Base-by-base conservation (phyloP, 148 eudicot species). In the Nyssa sinensis region DNA sequence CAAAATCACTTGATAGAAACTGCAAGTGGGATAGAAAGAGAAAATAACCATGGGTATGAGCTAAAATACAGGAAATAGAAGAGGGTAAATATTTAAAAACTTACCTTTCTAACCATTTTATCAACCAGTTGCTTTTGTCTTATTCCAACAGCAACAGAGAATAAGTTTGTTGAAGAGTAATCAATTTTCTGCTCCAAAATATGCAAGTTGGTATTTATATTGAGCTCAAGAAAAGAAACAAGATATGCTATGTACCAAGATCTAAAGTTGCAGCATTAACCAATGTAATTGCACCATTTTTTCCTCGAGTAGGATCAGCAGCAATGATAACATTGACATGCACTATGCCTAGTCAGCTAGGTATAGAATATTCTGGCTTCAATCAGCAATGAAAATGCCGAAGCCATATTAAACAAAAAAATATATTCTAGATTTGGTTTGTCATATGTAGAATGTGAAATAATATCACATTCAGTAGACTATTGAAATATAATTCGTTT, bases 71-170 rank as follows among this genome's bases (percentile, higher is more conserved):
- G 29, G 8, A 9, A 21, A 63, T 25, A 49, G 30, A n/a, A 73
- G 9, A 25, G 16, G 7, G 16, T 33, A 30, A 21, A 60, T n/a
- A n/a, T n/a, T 65, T 23, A 64, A 67, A 58, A 33, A 31, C 72
- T 72, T 80, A 90, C 97, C 97, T 92, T 92, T 64, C 19, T 70
- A 66, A 95, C 93, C 91, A 92, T 89, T 69, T 84, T 81, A 77
- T 95, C 84, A 37, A 95, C 97, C 11, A 80, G 81, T 63, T 58
- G 60, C 69, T 75, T 90, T 69, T 92, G 97, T 88, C 92, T 92
- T 62, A 89, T 84, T 53, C 99, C 99, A 58, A 78, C 97, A 23
- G 93, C 79, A 17, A 80, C 80, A 37, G 90, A 82, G 47, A 92
- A 83, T 75, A 95, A 85, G 72, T 63, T 81, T 71, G 37, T 58